phyloP scores from a whole-genome alignment of 106 monocot species.

The Allium fistulosum region DNA sequence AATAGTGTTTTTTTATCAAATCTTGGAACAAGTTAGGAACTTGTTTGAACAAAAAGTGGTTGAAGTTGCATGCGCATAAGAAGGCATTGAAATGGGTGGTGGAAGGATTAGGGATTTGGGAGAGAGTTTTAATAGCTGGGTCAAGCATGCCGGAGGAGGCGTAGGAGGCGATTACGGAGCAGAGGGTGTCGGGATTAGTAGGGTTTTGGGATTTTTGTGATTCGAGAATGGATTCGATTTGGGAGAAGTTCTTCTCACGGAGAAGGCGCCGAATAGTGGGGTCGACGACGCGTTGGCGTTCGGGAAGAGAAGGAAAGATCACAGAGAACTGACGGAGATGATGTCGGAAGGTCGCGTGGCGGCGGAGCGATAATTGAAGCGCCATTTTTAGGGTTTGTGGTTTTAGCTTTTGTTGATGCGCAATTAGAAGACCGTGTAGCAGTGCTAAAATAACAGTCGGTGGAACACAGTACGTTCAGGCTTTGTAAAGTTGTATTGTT shows the following conservation, averaged over 20 bases:
- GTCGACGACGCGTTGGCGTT: constrained; percentile 12
- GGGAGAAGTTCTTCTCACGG: constrained; percentile 9
- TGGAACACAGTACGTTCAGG: too few relatives aligned
- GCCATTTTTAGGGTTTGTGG: constrained; percentile 4
- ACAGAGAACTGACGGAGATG: neutral
- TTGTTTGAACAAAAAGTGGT: constrained; percentile 11
- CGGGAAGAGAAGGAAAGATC: neutral
- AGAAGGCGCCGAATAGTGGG: constrained; percentile 20
- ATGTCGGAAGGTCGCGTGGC: neutral
- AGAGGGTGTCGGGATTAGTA: constrained; percentile 1
- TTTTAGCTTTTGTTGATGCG: too few relatives aligned
- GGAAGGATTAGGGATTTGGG: constrained; percentile 11
- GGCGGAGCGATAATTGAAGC: neutral
- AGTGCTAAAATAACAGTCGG: too few relatives aligned
- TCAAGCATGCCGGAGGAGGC: constrained; percentile 54
- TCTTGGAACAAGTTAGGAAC: constrained; percentile 42
- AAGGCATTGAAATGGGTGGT: constrained; percentile 47
- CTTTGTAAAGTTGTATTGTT: too few relatives aligned
- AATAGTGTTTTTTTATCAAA: constrained; percentile 25
- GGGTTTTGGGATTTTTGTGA: constrained; percentile 3
- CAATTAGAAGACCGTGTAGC: neutral
- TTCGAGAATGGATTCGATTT: constrained; percentile 20
- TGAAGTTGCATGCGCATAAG: constrained; percentile 40
- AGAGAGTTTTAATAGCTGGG: constrained; percentile 26
- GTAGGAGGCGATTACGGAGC: constrained; percentile 31